Conservation (phyloP, 805 yeast genomes). For the Candida mattraensis region DNA sequence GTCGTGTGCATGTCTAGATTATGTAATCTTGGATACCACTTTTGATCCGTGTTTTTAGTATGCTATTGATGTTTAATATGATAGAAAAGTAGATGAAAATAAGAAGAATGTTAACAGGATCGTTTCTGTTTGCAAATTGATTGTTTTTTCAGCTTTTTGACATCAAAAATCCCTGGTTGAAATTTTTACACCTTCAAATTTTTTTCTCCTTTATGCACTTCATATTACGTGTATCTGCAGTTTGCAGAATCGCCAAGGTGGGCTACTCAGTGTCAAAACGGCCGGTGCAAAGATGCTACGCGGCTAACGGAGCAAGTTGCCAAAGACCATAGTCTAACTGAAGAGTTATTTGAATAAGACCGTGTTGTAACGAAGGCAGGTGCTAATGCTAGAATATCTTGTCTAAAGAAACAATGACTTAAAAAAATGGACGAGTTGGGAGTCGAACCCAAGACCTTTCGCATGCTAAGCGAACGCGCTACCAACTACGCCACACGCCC, state of each 20-base stretch:
- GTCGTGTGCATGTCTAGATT: too few relatives aligned
- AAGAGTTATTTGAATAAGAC: background rate
- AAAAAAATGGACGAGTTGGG: constrained; percentile 68
- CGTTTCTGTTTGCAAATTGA: too few relatives aligned
- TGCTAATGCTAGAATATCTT: background rate
- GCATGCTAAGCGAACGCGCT: constrained; percentile 83
- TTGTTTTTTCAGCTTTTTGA: too few relatives aligned
- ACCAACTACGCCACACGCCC: constrained; percentile 87
- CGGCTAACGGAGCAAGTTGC: constrained; percentile 1
- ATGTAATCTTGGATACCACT: too few relatives aligned
- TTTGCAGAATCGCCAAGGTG: constrained; percentile 6
- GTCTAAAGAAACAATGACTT: constrained; percentile 12
- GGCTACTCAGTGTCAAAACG: too few relatives aligned
- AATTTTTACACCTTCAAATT: background rate
- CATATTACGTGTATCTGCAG: constrained; percentile 13
- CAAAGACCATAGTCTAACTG: background rate
- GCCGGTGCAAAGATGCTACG: too few relatives aligned
- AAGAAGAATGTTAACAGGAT: too few relatives aligned
- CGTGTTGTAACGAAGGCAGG: background rate
- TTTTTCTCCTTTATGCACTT: constrained; percentile 8
- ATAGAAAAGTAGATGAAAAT: too few relatives aligned
- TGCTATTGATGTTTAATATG: too few relatives aligned
- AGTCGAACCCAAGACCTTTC: constrained; percentile 81
- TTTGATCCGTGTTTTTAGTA: too few relatives aligned
- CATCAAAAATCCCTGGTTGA: background rate